Evolutionary conservation across 2,329 filamentous ascomycete species (phyloP).

Genomic region (Trichoderma hamatum): DNA sequence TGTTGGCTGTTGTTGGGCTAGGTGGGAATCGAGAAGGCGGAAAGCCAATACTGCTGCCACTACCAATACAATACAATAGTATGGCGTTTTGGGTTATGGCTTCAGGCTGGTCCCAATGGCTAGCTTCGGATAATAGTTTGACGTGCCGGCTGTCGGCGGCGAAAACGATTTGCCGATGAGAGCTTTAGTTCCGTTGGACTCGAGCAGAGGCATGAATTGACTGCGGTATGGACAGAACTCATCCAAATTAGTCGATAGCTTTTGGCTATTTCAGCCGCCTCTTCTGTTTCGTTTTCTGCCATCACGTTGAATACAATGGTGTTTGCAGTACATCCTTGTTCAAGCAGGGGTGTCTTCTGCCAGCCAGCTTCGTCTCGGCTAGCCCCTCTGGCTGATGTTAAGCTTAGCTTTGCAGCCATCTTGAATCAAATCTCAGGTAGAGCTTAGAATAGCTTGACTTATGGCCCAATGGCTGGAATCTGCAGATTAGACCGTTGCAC

Average conservation of each 20-base stretch:
- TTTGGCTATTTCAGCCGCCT: neutral
- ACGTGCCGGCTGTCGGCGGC: constrained; percentile 16
- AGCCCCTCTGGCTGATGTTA: neutral
- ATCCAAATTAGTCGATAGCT: neutral
- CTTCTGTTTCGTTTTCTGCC: neutral
- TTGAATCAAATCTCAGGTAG: neutral
- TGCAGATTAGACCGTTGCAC: neutral
- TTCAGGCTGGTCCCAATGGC: constrained; percentile 25
- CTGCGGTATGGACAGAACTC: neutral
- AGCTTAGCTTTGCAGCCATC: neutral
- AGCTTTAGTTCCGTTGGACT: neutral
- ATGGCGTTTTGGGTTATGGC: constrained; percentile 23
- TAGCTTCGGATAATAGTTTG: constrained; percentile 18
- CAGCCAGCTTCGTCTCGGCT: neutral
- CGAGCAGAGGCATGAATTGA: neutral
- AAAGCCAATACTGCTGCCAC: too few relatives aligned
- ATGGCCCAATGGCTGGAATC: neutral
- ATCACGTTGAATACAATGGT: neutral
- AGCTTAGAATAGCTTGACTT: neutral
- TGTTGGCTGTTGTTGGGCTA: neutral
- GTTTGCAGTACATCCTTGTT: neutral
- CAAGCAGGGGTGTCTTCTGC: neutral
- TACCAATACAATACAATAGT: constrained; percentile 14
- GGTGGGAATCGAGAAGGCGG: constrained; percentile 11
- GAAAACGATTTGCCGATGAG: constrained; percentile 22